Conservation (phyloP, 192 early-diverging fungal genomes). For the Coemansia sp. region DNA sequence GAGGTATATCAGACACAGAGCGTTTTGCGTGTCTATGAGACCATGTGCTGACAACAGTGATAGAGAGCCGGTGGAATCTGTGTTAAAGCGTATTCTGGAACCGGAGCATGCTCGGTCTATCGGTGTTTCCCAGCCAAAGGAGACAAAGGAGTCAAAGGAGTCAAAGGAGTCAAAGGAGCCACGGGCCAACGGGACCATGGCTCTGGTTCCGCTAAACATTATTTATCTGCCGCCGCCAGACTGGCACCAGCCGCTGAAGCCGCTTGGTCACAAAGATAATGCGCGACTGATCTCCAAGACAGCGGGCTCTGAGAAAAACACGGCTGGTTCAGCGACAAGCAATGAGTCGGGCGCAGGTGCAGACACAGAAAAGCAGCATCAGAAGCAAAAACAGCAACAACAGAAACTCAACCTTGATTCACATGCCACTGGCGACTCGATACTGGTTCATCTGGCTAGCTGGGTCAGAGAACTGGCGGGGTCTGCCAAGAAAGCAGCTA, state of each 20-base stretch:
- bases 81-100: constrained; percentile 20
- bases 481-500: constrained; percentile 17
- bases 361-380: too few relatives aligned
- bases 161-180: background rate
- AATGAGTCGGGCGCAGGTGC: too few relatives aligned
- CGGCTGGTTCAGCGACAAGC: too few relatives aligned
- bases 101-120: constrained; percentile 15
- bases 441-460: too few relatives aligned
- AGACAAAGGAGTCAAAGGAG: background rate
- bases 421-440: too few relatives aligned
- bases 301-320: too few relatives aligned
- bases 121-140: constrained; percentile 6
- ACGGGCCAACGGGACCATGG: background rate
- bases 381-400: too few relatives aligned
- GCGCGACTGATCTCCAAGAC: too few relatives aligned
- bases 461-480: background rate
- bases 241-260: constrained; percentile 41
- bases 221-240: constrained; percentile 46
- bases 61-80: constrained; percentile 27
- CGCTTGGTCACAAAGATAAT: background rate
- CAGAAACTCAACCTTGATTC: too few relatives aligned
- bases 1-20: too few relatives aligned
- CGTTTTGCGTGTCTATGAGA: too few relatives aligned
- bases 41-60: background rate
- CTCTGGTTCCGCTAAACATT: constrained; percentile 44